These are phyloP conservation scores for Tephrocybe sp. DNA, from an alignment of 768 basidiomycete genomes.

Conservation along the genomic window DNA sequence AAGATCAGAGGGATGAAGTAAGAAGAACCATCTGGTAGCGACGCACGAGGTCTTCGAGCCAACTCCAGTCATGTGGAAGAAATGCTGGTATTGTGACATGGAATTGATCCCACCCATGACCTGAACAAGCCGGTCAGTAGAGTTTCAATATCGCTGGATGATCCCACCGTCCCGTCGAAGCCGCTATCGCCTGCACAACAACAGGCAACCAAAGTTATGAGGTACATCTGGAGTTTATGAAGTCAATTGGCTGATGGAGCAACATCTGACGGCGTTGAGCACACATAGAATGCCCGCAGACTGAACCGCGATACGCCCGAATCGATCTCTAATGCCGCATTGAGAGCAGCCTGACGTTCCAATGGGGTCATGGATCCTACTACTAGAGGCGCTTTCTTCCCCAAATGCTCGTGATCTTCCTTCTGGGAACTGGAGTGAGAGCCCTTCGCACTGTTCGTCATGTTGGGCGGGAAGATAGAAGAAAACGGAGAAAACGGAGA, in stretches of 20 bases:
- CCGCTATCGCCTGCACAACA: constrained; percentile 52
- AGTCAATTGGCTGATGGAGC: background rate
- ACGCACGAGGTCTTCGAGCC: constrained; percentile 41
- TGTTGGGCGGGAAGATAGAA: background rate
- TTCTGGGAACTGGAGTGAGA: constrained; percentile 24
- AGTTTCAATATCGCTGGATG: background rate
- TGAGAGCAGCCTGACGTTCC: constrained; percentile 38
- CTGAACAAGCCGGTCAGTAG: constrained; percentile 18
- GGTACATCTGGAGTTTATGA: constrained; percentile 32
- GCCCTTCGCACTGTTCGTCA: constrained; percentile 10
- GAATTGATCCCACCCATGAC: constrained; percentile 54
- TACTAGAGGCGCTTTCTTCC: constrained; percentile 4
- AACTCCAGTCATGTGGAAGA: constrained; percentile 42
- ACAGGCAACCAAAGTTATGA: constrained; percentile 43
- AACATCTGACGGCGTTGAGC: background rate
- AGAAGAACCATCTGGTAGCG: background rate
- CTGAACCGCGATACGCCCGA: constrained; percentile 37
- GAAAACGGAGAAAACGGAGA: background rate
- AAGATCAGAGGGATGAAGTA: background rate
- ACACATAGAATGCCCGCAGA: constrained; percentile 34
- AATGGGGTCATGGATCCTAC: constrained; percentile 27
- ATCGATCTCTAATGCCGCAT: constrained; percentile 38
- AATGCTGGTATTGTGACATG: constrained; percentile 45
- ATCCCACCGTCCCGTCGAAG: constrained; percentile 48
- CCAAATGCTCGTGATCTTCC: constrained; percentile 15